Evolutionary conservation across 2,329 filamentous ascomycete genomes (phyloP).

Genomic region (Penicillium sp.): DNA sequence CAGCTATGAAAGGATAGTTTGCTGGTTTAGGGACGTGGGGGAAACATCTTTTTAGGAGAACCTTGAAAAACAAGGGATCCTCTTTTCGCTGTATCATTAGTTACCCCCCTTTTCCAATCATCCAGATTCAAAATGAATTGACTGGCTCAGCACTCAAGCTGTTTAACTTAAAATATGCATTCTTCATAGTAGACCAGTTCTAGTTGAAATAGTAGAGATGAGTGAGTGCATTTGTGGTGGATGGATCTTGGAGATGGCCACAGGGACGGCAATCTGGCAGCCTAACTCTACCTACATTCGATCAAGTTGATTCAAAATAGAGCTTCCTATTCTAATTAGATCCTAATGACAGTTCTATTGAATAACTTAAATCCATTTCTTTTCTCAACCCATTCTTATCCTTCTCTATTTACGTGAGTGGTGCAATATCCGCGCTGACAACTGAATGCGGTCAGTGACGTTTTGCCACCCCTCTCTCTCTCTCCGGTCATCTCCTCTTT

Average conservation of each 20-base stretch:
- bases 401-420: background rate
- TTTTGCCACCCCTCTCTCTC: slow-evolving; percentile 28
- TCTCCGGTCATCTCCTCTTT: background rate
- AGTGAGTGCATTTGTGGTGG: background rate
- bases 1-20: slow-evolving; percentile 24
- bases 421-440: background rate
- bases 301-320: background rate
- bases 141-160: slow-evolving; percentile 17
- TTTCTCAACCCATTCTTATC: too few relatives aligned
- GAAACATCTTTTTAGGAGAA: background rate
- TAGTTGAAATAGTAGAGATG: too few relatives aligned
- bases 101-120: slow-evolving; percentile 8
- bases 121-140: slow-evolving; percentile 15
- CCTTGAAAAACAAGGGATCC: background rate
- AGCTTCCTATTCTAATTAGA: background rate
- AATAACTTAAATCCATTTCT: background rate
- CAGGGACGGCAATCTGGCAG: background rate
- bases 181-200: background rate
- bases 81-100: slow-evolving; percentile 32
- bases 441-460: slow-evolving; percentile 34
- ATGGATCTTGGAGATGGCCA: background rate
- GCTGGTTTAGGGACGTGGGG: background rate
- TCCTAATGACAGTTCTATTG: background rate
- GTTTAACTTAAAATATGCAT: background rate
- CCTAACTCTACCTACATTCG: background rate